Conservation (phyloP, 805 yeast species). For the Pichia scutulata region DNA sequence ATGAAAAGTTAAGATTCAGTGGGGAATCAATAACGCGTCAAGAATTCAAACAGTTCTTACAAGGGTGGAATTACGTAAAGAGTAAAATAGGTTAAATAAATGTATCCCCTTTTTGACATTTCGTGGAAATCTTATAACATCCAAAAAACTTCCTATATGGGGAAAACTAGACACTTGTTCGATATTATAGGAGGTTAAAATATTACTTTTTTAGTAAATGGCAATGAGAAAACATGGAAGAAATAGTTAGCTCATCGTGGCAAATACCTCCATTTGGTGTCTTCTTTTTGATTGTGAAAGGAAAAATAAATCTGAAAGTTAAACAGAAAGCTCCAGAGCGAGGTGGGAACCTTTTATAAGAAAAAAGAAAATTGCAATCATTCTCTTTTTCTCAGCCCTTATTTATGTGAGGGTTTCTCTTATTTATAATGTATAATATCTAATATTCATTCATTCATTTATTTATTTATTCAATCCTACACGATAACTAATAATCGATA, state of each 20-base stretch:
- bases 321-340: neutral
- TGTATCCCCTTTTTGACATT: slow-evolving; percentile 50
- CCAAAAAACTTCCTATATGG: slow-evolving; percentile 54
- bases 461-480: no score
- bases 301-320: slow-evolving; percentile 4
- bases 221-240: slow-evolving; percentile 61
- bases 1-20: slow-evolving; percentile 64
- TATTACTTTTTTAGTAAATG: slow-evolving; percentile 34
- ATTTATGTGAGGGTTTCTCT: neutral
- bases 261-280: slow-evolving; percentile 45
- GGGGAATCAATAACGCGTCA: slow-evolving; percentile 49
- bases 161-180: slow-evolving; percentile 24
- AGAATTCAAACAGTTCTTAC: slow-evolving; percentile 56
- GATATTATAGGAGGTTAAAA: slow-evolving; percentile 44
- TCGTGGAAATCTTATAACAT: slow-evolving; percentile 44
- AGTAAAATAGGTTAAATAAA: slow-evolving; percentile 5
- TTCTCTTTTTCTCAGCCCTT: neutral
- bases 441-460: no score
- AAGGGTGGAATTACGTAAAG: slow-evolving; percentile 25
- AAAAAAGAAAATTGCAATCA: slow-evolving; percentile 9
- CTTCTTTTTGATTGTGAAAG: slow-evolving; percentile 49
- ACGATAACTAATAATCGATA: no score
- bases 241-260: slow-evolving; percentile 60
- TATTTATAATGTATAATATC: no score
- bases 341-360: slow-evolving; percentile 9